These are phyloP conservation scores for Neonothopanus nambi DNA, from an alignment of 1,284 basidiomycete genomes.

Conservation along the genomic window DNA sequence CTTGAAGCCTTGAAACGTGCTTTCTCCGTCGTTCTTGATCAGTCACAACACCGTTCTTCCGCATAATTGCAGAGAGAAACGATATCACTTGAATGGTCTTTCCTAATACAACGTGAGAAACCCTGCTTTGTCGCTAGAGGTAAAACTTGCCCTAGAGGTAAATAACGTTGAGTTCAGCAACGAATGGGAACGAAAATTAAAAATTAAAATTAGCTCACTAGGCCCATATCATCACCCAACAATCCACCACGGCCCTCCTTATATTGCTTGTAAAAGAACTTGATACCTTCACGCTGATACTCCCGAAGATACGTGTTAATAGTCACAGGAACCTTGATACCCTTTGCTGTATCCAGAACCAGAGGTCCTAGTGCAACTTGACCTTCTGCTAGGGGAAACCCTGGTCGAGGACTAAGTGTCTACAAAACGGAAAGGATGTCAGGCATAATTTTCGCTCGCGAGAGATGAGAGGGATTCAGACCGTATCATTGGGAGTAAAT, in stretches of 20 bases:
- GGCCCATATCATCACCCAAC: constrained; percentile 89
- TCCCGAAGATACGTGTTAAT: constrained; percentile 82
- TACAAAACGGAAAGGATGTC: constrained; percentile 20
- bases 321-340: constrained; percentile 61
- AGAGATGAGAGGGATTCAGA: constrained; percentile 1
- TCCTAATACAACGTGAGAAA: constrained; percentile 37
- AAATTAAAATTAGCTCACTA: constrained; percentile 46
- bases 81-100: constrained; percentile 90
- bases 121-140: neutral
- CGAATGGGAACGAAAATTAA: neutral
- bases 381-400: constrained; percentile 47
- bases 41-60: constrained; percentile 62
- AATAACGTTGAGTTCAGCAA: constrained; percentile 8
- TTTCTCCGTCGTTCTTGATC: constrained; percentile 64
- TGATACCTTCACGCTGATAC: constrained; percentile 83
- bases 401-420: constrained; percentile 48
- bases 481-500: too few species aligned
- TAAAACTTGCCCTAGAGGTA: constrained; percentile 26
- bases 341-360: constrained; percentile 45
- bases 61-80: constrained; percentile 85
- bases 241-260: constrained; percentile 65
- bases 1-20: constrained; percentile 64
- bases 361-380: constrained; percentile 44
- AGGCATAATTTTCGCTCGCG: neutral
- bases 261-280: constrained; percentile 74